A percentile compares a stretch with the other conserved stretches of the same genome.
Conservation (phyloP, 2,329 filamentous ascomycete genomes). For the Pseudogymnoascus sp. region DNA sequence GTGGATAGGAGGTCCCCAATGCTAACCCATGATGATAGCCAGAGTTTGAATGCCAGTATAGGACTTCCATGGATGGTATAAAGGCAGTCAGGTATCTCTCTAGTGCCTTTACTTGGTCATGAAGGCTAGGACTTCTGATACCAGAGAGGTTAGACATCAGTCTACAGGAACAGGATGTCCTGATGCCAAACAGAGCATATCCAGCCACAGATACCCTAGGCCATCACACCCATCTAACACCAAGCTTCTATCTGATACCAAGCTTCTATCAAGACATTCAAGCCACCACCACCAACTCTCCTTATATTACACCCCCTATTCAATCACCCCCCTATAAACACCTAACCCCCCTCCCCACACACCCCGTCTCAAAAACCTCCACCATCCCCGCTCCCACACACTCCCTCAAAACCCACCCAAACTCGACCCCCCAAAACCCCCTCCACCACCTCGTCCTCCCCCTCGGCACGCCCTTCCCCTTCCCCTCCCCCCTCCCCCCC, state of each 20-base stretch:
- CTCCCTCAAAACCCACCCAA: constrained; percentile 64
- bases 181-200: neutral
- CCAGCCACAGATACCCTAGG: neutral
- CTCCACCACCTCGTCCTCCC: constrained; percentile 62
- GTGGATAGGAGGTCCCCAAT: too few species aligned
- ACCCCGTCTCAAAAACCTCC: constrained; percentile 67
- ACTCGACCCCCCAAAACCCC: constrained; percentile 58
- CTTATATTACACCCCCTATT: too few species aligned
- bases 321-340: constrained; percentile 19
- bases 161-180: neutral
- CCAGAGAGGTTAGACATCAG: neutral
- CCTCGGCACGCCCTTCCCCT: constrained; percentile 48
- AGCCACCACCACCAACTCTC: neutral
- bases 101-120: too few species aligned
- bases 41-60: too few species aligned
- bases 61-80: too few species aligned
- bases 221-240: neutral
- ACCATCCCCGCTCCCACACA: constrained; percentile 61
- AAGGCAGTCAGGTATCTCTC: too few species aligned
- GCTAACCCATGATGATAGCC: too few species aligned
- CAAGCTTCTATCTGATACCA: too few species aligned
- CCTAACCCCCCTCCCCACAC: constrained; percentile 60
- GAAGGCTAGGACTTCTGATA: neutral
- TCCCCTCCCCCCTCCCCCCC: constrained; percentile 39
- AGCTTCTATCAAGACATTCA: too few species aligned